Evolutionary conservation across 352 stramenopile species (phyloP), one percentile per base, ranked within the genome.

Genomic region (Phytopythium litorale): DNA sequence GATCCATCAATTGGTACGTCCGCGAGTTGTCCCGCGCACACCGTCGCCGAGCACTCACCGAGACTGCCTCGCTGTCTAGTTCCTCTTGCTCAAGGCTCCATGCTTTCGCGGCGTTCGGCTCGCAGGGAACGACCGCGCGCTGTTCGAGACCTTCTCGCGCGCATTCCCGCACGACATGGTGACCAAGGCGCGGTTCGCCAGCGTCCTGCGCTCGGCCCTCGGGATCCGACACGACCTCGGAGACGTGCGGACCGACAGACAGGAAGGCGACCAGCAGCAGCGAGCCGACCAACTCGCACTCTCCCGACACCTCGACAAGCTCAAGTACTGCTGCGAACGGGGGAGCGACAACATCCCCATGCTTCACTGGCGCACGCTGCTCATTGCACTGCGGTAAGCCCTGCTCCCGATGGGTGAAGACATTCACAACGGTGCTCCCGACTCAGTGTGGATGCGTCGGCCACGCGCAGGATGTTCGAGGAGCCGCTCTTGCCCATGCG

Each of bases 71-170:
- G 62, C 7, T 32, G 33, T 1, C 0, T 56, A 84, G 74, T 65
- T 71, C 61, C 76, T 73, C 15, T 18, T 86, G 32, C 68, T 89
- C 35, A 43, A 70, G 6, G 63, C 62, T 25, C 68, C 76, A 11
- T 67, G 65, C 23, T 91, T 93, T 56, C 71, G 68, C 19, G 53
- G 60, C 38, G 73, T 88, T 19, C 76, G 74, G 6, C 56, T 91
- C 30, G 79, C 76, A 19, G 84, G 84, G 1, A 67, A 88, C 58
- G 79, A 87, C 33, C 79, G 75, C 23, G 67, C 78, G 54, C 66
- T 93, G 11, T 93, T 87, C 55, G 81, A 93, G 65, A 69, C 64
- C 57, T 91, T 89, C 38, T 81, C 82, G 55, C 79, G 81, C 32
- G 79, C 84, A 18, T 91, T 91, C 52, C 81, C 81, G 3, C 79